These are phyloP conservation scores for Monosporascus sp. DNA, from an alignment of 2,329 filamentous ascomycete genomes.

Conservation along the genomic window DNA sequence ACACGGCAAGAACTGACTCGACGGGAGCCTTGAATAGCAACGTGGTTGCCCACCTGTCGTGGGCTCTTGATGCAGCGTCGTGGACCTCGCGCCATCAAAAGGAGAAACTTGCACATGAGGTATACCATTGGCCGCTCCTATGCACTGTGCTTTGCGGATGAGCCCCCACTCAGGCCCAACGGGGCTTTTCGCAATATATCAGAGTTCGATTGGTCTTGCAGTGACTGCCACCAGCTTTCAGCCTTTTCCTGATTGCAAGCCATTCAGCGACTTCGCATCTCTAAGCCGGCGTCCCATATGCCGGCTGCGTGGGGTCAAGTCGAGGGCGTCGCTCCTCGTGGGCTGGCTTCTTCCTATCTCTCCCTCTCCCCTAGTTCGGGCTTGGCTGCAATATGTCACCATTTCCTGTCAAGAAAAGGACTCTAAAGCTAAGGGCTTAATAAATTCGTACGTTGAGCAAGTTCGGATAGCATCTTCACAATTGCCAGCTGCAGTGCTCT, in stretches of 20 bases:
- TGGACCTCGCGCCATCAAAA: background rate
- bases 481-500: background rate
- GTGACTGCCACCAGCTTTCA: background rate
- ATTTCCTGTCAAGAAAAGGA: no score
- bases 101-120: background rate
- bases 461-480: background rate
- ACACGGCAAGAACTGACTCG: background rate
- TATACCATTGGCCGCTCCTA: background rate
- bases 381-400: no score
- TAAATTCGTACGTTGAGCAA: background rate
- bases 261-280: background rate
- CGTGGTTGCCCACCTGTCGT: constrained; percentile 16
- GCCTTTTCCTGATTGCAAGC: background rate
- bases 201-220: background rate
- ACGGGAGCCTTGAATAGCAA: constrained; percentile 5
- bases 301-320: background rate
- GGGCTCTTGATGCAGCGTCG: constrained; percentile 5
- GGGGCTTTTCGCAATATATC: background rate
- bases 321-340: background rate
- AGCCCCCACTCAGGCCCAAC: background rate
- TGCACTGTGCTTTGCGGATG: background rate
- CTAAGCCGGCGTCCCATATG: background rate
- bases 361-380: no score
- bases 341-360: no score
- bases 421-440: no score